Percentiles rank a stretch among this genome's conserved stretches.
Conservation (phyloP, 805 yeast genomes). For the Peterozyma toletana region DNA sequence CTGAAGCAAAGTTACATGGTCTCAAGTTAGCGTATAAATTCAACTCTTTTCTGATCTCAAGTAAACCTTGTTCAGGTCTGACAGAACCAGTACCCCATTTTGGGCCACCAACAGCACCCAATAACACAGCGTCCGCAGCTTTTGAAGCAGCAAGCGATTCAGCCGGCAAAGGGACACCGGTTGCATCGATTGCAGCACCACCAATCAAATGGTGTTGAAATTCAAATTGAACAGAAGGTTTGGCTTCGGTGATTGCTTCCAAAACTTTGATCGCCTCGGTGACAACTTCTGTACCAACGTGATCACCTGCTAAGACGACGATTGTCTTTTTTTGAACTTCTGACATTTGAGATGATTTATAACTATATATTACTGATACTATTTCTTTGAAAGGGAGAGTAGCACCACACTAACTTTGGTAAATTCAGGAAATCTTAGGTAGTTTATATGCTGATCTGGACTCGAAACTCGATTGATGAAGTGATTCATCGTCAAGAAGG, state of each 20-base stretch:
- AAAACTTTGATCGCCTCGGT: conserved; percentile 90
- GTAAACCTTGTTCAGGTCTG: conserved; percentile 95
- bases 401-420: too few species aligned
- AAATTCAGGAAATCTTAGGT: too few species aligned
- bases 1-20: conserved; percentile 91
- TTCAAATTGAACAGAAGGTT: conserved; percentile 56
- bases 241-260: conserved; percentile 60
- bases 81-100: conserved; percentile 98
- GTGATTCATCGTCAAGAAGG: too few species aligned
- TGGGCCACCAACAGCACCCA: conserved; percentile 99
- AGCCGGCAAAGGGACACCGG: conserved; percentile 87
- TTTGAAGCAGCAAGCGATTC: conserved; percentile 79
- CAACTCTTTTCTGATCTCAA: conserved; percentile 90
- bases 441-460: too few species aligned
- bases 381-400: too few species aligned
- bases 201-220: conserved; percentile 86
- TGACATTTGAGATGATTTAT: too few species aligned
- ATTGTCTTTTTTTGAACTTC: conserved; percentile 44
- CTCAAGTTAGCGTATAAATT: conserved; percentile 93
- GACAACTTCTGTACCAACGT: conserved; percentile 87
- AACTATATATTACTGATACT: too few species aligned
- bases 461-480: too few species aligned
- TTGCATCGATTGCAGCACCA: conserved; percentile 97
- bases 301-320: conserved; percentile 93
- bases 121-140: conserved; percentile 85